These are phyloP conservation scores for Rossbeevera mucosa DNA, from an alignment of 768 basidiomycete genomes.

Conservation along the genomic window DNA sequence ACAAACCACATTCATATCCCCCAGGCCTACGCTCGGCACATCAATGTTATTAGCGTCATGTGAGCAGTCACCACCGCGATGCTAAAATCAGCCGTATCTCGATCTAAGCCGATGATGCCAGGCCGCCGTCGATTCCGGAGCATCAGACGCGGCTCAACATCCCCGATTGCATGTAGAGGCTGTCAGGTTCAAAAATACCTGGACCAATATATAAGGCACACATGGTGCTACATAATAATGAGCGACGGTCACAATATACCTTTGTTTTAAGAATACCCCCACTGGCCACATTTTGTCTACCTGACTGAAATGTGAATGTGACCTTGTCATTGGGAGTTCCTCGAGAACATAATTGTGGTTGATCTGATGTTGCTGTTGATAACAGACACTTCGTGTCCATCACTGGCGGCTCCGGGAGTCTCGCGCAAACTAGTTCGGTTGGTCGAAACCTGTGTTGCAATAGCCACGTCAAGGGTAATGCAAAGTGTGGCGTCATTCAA, in stretches of 20 bases:
- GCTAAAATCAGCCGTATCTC: not conserved
- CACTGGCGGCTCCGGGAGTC: not conserved
- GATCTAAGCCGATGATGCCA: not conserved
- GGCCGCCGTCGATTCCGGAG: not conserved
- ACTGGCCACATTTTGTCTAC: not conserved
- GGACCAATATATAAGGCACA: not conserved
- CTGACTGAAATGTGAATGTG: not conserved
- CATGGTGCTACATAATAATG: not conserved
- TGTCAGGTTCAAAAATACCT: not conserved
- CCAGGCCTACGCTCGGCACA: not conserved
- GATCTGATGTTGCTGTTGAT: not conserved
- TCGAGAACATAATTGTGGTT: not conserved
- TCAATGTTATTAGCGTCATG: not conserved
- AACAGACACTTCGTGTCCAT: not conserved
- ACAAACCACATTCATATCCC: not conserved
- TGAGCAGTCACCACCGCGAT: not conserved
- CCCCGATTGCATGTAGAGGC: not conserved
- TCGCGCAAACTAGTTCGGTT: not conserved
- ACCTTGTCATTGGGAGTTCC: not conserved
- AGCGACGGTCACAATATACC: not conserved
- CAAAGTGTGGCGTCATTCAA: not conserved
- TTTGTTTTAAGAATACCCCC: not conserved
- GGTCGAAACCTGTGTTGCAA: not conserved
- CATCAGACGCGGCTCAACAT: not conserved
- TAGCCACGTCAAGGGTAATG: not conserved